Base-by-base conservation (phyloP, 1,284 basidiomycete genomes). In the Leccinum fuscescens region DNA sequence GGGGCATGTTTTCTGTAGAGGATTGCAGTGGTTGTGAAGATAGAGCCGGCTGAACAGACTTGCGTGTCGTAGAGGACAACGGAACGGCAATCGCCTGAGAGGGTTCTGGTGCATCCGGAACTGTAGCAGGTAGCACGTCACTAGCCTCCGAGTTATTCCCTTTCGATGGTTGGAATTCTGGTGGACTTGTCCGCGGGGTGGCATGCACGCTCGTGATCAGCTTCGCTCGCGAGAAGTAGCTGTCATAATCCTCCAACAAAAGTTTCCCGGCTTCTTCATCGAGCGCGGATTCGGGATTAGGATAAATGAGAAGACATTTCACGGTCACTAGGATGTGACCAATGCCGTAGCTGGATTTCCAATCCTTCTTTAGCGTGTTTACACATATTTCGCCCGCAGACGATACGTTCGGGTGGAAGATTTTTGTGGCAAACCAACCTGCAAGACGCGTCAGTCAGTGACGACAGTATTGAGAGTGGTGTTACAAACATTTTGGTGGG, bases 391-490 rank as follows among this genome's bases (percentile, higher is more conserved):
- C 96, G 33, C 95, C 95, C 0, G 83, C 73, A 31, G 85, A 82
- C 0, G 94, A 96, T 29, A 98, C 93, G 70, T 98, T 98, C 0
- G 96, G 96, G 70, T 98, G 96, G 77, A 98, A 98, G 63, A 98
- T 95, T 79, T 96, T 94, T 56, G 94, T 96, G 1, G 86, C 78
- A 74, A 96, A 91, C 78, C 90, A 89, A 70, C 94, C 94, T 96
- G 66, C 6, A 55, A 29, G 11, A 48, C 58, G 54, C 48, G 56
- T 66, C 42, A 70, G 57, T 44, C 63, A 31, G 15, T 5, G 14
- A 17, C 4, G 33, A 48, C 5, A 50, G 5, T 55, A 2, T 17
- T 1, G 3, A 39, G n/a, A 33, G 29, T 42, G 12, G 42, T 46
- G 44, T 17, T 6, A 78, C 91, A 65, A 64, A 94, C 94, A 96